Base-by-base conservation (phyloP, 257 asterid genomes). In the Solanum clarkiae region DNA sequence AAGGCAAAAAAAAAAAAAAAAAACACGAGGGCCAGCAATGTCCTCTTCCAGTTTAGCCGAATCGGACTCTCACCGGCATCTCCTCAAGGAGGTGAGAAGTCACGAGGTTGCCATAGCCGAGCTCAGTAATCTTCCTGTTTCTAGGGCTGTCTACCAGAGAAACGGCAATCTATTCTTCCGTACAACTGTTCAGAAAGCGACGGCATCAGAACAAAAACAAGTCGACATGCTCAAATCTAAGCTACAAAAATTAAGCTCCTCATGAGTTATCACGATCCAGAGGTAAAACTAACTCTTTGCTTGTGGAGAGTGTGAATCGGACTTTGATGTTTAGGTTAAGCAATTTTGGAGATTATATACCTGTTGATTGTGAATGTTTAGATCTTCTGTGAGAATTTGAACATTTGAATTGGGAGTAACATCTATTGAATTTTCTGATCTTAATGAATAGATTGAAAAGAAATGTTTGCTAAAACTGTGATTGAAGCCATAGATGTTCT, bases 21-120 rank as follows among this genome's bases (percentile, higher is more conserved):
- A 6, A 36, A 36, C 4, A 5, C 4, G 56, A 63, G 18, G 4
- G 13, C 4, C 4, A 24, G 42, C 9, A 11, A 63, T 63, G 71
- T 63, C 71, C 17, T 53, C 17, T 13, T 26, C 5, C 9, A 63
- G 71, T 24, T 63, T 26, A 18, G 42, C 42, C 18, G 71, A 63
- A 22, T 13, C 20, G 4, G 71, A 26, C 42, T 63, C 42, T 42
- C 42, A 24, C 36, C 42, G 20, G 18, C 20, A 26, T 24, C 71
- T 63, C 42, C 20, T 63, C 42, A 63, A 63, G 17, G 71, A 63
- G 71, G 89, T 88, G 54, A 90, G 90, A 88, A 85, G 93, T 80
- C 95, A 93, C 77, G 95, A 95, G 86, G 92, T 95, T 84, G 97
- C 98, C 70, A 26, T 95, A 40, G 93, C 94, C n/a, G 98, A 93